These are phyloP conservation scores for Aspergillus phoenicis DNA, from an alignment of 2,329 filamentous ascomycete genomes.

Conservation along the genomic window DNA sequence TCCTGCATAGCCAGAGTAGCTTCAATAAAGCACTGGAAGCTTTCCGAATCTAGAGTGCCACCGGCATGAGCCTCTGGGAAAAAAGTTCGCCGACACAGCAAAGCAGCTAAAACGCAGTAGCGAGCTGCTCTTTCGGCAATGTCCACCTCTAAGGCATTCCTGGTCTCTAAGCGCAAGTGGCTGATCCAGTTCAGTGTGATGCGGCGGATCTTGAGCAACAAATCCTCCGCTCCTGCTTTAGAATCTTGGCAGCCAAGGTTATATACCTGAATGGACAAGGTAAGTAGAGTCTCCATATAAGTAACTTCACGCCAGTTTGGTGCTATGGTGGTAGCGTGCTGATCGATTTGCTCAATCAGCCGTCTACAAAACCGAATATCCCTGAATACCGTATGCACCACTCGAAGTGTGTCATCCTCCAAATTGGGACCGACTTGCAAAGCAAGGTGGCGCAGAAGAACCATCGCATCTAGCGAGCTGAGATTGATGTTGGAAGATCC, in stretches of 20 bases:
- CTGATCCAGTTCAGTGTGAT: conserved; percentile 56
- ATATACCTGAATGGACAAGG: conserved; percentile 49
- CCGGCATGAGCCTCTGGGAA: neutral
- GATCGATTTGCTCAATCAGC: conserved; percentile 52
- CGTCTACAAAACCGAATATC: conserved; percentile 54
- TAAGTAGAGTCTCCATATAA: conserved; percentile 62
- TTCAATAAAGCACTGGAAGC: conserved; percentile 38
- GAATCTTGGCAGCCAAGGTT: conserved; percentile 29
- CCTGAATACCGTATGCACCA: conserved; percentile 53
- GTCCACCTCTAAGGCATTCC: conserved; percentile 40
- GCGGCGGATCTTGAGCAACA: conserved; percentile 48
- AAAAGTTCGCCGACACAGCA: conserved; percentile 59
- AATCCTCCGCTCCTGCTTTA: conserved; percentile 12
- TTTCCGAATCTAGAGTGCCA: conserved; percentile 6
- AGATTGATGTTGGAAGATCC: conserved; percentile 62
- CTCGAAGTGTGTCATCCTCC: conserved; percentile 42
- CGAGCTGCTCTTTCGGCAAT: conserved; percentile 42
- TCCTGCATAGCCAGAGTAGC: conserved; percentile 53
- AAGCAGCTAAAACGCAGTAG: conserved; percentile 57
- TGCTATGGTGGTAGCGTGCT: conserved; percentile 51
- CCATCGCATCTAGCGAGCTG: conserved; percentile 54
- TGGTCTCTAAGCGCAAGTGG: conserved; percentile 51
- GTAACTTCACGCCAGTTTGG: conserved; percentile 62
- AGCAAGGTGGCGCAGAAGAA: conserved; percentile 56
- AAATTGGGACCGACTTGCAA: conserved; percentile 58